phyloP scores from a whole-genome alignment of 2,329 filamentous ascomycete species.

The Paracoccidioides lutzii region DNA sequence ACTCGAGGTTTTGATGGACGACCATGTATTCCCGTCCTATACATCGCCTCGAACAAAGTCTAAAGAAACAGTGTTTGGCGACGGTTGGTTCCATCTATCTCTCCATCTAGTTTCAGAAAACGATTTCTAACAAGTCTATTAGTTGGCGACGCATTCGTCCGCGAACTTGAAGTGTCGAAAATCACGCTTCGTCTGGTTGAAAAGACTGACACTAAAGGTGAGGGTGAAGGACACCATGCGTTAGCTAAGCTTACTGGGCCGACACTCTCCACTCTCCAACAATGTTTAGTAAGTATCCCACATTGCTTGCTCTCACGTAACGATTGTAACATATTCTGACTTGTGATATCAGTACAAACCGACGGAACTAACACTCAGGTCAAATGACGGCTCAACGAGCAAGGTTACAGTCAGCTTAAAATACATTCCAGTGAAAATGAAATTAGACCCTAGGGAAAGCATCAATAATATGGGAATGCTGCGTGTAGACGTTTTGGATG shows the following conservation, averaged over 20 bases:
- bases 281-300: slow-evolving; percentile 55
- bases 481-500: slow-evolving; percentile 85
- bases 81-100: slow-evolving; percentile 41
- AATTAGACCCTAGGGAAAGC: slow-evolving; percentile 83
- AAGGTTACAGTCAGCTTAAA: slow-evolving; percentile 85
- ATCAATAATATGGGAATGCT: slow-evolving; percentile 98
- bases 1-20: slow-evolving; percentile 83
- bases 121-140: slow-evolving; percentile 12
- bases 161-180: slow-evolving; percentile 91
- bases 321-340: slow-evolving; percentile 4
- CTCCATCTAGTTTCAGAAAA: not conserved
- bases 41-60: slow-evolving; percentile 61
- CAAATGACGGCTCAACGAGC: slow-evolving; percentile 60
- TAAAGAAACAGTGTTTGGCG: slow-evolving; percentile 62
- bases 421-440: slow-evolving; percentile 89
- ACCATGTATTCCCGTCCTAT: slow-evolving; percentile 86
- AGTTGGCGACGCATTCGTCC: slow-evolving; percentile 86
- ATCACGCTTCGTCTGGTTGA: slow-evolving; percentile 79
- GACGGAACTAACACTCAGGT: slow-evolving; percentile 65
- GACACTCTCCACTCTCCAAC: slow-evolving; percentile 75
- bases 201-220: slow-evolving; percentile 60
- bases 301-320: not conserved
- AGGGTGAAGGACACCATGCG: slow-evolving; percentile 55
- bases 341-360: slow-evolving; percentile 60
- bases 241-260: slow-evolving; percentile 73